These are phyloP conservation scores for Schwanniomyces occidentalis DNA, from an alignment of 805 yeast species.

Conservation along the genomic window DNA sequence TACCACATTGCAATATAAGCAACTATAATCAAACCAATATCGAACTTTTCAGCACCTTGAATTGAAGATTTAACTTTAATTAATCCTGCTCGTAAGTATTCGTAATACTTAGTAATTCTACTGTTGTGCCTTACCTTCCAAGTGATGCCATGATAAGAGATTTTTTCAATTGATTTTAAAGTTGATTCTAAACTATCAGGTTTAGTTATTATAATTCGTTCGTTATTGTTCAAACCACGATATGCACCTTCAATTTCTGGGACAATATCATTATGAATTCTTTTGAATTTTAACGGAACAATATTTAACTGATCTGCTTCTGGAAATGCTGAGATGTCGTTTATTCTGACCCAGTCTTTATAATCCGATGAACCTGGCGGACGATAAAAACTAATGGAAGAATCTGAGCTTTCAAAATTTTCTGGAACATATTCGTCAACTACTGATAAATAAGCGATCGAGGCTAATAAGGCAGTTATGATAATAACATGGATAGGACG, in stretches of 20 bases:
- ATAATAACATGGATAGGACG: slow-evolving; percentile 87
- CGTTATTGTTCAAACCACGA: slow-evolving; percentile 40
- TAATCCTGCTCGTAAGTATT: slow-evolving; percentile 44
- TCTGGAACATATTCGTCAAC: slow-evolving; percentile 65
- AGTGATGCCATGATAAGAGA: slow-evolving; percentile 43
- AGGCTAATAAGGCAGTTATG: slow-evolving; percentile 68
- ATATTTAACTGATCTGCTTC: slow-evolving; percentile 49
- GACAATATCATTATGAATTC: slow-evolving; percentile 37
- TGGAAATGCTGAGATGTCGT: slow-evolving; percentile 39
- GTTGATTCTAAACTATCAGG: slow-evolving; percentile 25
- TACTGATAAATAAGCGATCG: slow-evolving; percentile 75
- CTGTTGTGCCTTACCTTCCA: slow-evolving; percentile 65
- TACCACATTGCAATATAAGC: slow-evolving; percentile 90
- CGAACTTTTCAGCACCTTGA: slow-evolving; percentile 80
- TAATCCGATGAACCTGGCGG: slow-evolving; percentile 35
- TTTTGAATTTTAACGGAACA: slow-evolving; percentile 59
- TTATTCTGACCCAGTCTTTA: slow-evolving; percentile 50
- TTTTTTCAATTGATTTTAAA: slow-evolving; percentile 22
- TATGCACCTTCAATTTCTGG: slow-evolving; percentile 45
- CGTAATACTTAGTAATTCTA: slow-evolving; percentile 56
- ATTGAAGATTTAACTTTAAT: slow-evolving; percentile 46
- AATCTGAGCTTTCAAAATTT: slow-evolving; percentile 27
- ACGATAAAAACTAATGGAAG: slow-evolving; percentile 30
- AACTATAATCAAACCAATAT: slow-evolving; percentile 70
- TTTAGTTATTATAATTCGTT: slow-evolving; percentile 42